These are phyloP conservation scores for Puya raimondii DNA, from an alignment of 176 grass and related monocot species.

Conservation along the genomic window DNA sequence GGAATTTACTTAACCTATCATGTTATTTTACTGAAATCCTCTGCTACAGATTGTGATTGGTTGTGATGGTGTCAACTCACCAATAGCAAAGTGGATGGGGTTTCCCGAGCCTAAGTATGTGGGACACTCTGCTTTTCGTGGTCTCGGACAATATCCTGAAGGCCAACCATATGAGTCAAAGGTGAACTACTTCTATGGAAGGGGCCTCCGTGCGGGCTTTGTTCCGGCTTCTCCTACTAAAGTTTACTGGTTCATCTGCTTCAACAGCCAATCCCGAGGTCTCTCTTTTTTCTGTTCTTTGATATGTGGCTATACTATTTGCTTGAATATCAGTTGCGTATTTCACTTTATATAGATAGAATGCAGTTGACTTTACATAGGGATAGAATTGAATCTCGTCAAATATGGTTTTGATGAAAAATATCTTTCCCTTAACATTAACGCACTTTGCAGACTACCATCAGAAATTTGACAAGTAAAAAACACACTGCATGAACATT, in stretches of 20 bases:
- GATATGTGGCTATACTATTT: not conserved
- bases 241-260: conserved; percentile 96
- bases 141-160: conserved; percentile 54
- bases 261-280: conserved; percentile 69
- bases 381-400: not conserved
- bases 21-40: conserved; percentile 7
- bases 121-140: conserved; percentile 75
- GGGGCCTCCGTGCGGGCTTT: conserved; percentile 71
- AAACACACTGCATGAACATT: too few relatives aligned
- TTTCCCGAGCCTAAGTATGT: conserved; percentile 76
- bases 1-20: not conserved
- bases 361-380: not conserved
- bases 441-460: too few relatives aligned
- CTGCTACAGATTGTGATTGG: conserved; percentile 53
- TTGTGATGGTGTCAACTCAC: conserved; percentile 78
- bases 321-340: too few relatives aligned
- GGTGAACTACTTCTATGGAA: conserved; percentile 89
- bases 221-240: conserved; percentile 70
- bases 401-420: not conserved
- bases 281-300: not conserved
- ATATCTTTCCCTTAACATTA: not conserved
- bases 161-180: conserved; percentile 63
- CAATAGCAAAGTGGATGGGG: conserved; percentile 84
- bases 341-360: not conserved
- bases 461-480: too few relatives aligned